Conservation (phyloP, 2,329 filamentous ascomycete species). For the Cryphonectria radicalis region DNA sequence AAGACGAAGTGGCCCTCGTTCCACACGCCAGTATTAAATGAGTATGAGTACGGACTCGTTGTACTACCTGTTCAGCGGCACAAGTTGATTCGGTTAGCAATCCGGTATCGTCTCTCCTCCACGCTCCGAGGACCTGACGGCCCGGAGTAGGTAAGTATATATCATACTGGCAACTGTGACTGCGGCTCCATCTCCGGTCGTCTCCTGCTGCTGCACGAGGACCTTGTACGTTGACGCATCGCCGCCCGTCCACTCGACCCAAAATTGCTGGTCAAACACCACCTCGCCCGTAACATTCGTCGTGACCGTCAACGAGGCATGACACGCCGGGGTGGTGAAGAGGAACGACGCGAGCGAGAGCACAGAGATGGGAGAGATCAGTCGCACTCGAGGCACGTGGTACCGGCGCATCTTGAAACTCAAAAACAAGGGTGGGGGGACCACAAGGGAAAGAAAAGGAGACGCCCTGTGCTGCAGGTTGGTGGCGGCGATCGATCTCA, state of each 20-base stretch:
- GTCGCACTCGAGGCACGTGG: neutral
- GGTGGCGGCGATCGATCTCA: neutral
- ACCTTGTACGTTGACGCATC: conserved; percentile 8
- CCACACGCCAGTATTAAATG: conserved; percentile 5
- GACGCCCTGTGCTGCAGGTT: neutral
- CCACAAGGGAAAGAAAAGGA: neutral
- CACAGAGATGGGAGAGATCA: neutral
- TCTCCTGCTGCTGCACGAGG: conserved; percentile 5
- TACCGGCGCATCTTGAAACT: conserved; percentile 5
- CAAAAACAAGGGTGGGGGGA: neutral
- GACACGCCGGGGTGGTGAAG: neutral
- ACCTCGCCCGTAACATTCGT: conserved; percentile 11
- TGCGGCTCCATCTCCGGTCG: conserved; percentile 3
- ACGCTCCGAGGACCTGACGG: neutral
- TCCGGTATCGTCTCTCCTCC: neutral
- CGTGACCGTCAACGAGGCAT: conserved; percentile 5
- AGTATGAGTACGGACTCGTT: conserved; percentile 9
- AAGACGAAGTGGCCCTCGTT: conserved; percentile 12
- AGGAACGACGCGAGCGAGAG: neutral
- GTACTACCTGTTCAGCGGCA: conserved; percentile 4
- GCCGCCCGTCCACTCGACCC: conserved; percentile 7
- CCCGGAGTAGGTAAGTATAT: neutral
- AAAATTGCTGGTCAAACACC: neutral
- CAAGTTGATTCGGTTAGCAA: neutral
- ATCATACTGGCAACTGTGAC: conserved; percentile 11